Evolutionary conservation across 345 rosid genomes (phyloP).

Genomic region (Lumnitzera racemosa): DNA sequence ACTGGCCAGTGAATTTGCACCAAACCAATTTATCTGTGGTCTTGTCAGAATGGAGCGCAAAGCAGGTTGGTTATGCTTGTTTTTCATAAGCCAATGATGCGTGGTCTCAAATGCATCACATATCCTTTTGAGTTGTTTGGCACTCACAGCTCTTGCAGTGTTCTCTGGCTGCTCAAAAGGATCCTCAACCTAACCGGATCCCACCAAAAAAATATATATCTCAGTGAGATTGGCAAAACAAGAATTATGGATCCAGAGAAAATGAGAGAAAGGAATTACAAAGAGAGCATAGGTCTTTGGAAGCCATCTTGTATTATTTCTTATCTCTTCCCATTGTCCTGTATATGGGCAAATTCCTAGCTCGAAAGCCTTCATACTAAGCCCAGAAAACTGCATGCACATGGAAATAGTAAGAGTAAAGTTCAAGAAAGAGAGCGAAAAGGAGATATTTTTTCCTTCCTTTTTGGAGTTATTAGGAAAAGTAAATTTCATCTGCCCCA

Average conservation of each 20-base stretch:
- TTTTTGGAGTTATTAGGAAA: too few species aligned
- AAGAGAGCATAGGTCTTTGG: slow-evolving; percentile 67
- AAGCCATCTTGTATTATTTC: slow-evolving; percentile 64
- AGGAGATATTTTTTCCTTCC: too few species aligned
- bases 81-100: slow-evolving; percentile 20
- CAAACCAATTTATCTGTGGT: slow-evolving; percentile 20
- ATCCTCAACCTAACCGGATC: slow-evolving; percentile 66
- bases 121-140: slow-evolving; percentile 42
- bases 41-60: slow-evolving; percentile 30
- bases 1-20: slow-evolving; percentile 17
- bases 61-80: slow-evolving; percentile 20
- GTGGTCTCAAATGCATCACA: slow-evolving; percentile 45
- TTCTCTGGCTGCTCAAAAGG: slow-evolving; percentile 87
- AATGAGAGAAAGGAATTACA: slow-evolving; percentile 28
- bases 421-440: too few species aligned
- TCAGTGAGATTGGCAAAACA: not conserved
- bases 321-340: slow-evolving; percentile 58
- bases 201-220: not conserved
- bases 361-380: slow-evolving; percentile 38
- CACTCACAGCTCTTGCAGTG: slow-evolving; percentile 59
- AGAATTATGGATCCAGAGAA: not conserved
- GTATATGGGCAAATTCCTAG: slow-evolving; percentile 73
- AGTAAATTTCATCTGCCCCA: too few species aligned
- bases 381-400: slow-evolving; percentile 47
- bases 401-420: not conserved